These are phyloP conservation scores for Xylariaceae sp. DNA, from an alignment of 2,329 filamentous ascomycete species.

Conservation along the genomic window DNA sequence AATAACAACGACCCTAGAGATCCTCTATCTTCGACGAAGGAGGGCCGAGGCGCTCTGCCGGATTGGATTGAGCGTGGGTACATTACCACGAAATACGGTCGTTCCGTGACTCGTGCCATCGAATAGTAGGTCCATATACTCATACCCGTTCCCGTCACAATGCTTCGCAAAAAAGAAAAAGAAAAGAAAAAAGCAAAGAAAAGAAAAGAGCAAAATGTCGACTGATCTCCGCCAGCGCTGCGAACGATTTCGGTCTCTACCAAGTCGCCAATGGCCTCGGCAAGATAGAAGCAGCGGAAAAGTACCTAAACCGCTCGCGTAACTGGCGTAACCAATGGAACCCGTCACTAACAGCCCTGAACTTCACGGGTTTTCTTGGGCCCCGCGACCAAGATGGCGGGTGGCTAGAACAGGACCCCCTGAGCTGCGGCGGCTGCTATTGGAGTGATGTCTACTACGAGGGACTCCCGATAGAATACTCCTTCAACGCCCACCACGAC, in stretches of 20 bases:
- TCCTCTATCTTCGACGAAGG: constrained; percentile 55
- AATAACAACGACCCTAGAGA: constrained; percentile 56
- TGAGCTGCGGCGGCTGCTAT: constrained; percentile 58
- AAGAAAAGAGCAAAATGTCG: not conserved
- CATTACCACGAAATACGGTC: constrained; percentile 56
- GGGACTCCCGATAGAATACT: constrained; percentile 59
- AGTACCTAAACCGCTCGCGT: constrained; percentile 56
- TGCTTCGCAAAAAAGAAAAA: too few relatives aligned
- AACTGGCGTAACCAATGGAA: constrained; percentile 74
- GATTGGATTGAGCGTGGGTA: constrained; percentile 62
- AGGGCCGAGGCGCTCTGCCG: constrained; percentile 62
- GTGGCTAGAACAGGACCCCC: constrained; percentile 51
- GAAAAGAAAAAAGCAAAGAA: too few relatives aligned
- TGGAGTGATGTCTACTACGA: constrained; percentile 60
- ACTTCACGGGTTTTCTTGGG: constrained; percentile 61
- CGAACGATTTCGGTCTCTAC: constrained; percentile 63
- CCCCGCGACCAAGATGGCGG: constrained; percentile 48
- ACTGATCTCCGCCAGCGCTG: constrained; percentile 35
- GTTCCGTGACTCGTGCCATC: constrained; percentile 59
- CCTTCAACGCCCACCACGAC: constrained; percentile 65
- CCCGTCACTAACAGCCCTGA: constrained; percentile 47
- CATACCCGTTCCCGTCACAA: not conserved
- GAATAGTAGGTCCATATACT: constrained; percentile 47
- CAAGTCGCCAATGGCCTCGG: constrained; percentile 58
- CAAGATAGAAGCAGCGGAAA: constrained; percentile 44